phyloP scores from a whole-genome alignment of 2,329 filamentous ascomycete genomes.

The Beauveria medogensis region DNA sequence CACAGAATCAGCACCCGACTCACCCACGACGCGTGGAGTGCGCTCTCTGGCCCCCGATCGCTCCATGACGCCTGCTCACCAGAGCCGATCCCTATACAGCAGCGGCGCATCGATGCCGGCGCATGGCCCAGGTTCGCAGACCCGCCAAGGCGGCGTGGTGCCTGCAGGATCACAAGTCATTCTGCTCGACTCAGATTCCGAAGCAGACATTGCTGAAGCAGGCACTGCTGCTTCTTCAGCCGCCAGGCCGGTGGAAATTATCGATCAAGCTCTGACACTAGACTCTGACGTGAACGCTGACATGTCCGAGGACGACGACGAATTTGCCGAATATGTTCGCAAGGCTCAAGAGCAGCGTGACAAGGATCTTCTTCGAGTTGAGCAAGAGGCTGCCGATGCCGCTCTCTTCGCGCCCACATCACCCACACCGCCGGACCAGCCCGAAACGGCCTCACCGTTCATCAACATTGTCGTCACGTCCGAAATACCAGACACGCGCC shows the following conservation, averaged over 20 bases:
- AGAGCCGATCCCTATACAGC: background rate
- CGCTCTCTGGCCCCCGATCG: conserved; percentile 6
- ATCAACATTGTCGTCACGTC: conserved; percentile 48
- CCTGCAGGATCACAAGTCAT: conserved; percentile 17
- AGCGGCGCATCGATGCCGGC: background rate
- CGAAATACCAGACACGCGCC: conserved; percentile 48
- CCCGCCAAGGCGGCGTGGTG: background rate
- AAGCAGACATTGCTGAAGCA: background rate
- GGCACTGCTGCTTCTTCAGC: conserved; percentile 11
- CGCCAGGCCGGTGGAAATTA: conserved; percentile 13
- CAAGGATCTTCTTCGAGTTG: background rate
- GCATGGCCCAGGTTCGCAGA: background rate
- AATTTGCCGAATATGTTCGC: conserved; percentile 38
- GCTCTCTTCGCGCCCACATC: background rate
- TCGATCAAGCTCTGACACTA: background rate
- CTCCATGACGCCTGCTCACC: background rate
- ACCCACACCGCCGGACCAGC: background rate
- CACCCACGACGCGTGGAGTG: background rate
- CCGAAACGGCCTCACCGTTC: background rate
- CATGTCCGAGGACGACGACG: conserved; percentile 29
- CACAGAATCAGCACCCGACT: background rate
- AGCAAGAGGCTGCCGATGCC: conserved; percentile 17
- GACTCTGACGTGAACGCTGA: conserved; percentile 11
- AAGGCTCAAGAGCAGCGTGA: conserved; percentile 29
- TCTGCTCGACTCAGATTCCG: conserved; percentile 26